Percentiles rank a stretch among this genome's conserved stretches.
Conservation (phyloP, 2,329 filamentous ascomycete species). For the Cordyceps cateniannulata region DNA sequence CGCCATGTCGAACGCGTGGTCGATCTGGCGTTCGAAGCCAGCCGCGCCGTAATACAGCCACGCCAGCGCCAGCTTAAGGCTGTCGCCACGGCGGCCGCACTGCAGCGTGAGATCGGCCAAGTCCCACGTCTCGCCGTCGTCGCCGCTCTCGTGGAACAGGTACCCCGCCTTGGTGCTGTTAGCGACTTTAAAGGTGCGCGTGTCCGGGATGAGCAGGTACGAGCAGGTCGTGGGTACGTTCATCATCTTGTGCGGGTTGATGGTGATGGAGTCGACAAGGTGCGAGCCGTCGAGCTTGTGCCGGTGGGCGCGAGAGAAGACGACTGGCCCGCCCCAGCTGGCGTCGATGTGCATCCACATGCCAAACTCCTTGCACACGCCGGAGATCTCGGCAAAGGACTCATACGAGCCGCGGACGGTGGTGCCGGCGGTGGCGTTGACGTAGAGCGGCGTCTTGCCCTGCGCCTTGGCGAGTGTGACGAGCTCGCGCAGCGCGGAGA, state of each 20-base stretch:
- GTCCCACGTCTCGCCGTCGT: constrained; percentile 66
- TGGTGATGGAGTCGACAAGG: constrained; percentile 72
- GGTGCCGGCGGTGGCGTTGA: constrained; percentile 92
- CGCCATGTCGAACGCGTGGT: constrained; percentile 67
- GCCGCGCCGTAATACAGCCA: constrained; percentile 83
- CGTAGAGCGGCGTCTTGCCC: constrained; percentile 81
- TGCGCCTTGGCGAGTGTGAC: constrained; percentile 55
- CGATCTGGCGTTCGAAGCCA: constrained; percentile 65
- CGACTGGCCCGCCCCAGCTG: constrained; percentile 80
- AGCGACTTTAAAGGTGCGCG: constrained; percentile 69
- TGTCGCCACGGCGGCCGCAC: constrained; percentile 81
- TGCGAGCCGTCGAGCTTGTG: constrained; percentile 63
- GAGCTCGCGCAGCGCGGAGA: constrained; percentile 55
- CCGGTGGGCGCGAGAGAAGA: constrained; percentile 63
- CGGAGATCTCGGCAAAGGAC: constrained; percentile 63
- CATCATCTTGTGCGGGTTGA: constrained; percentile 98
- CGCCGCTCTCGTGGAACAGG: constrained; percentile 57
- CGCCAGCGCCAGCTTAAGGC: constrained; percentile 76
- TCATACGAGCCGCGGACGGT: constrained; percentile 90
- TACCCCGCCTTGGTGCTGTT: constrained; percentile 88
- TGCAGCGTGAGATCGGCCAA: constrained; percentile 89
- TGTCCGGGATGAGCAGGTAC: constrained; percentile 74
- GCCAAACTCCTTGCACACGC: constrained; percentile 62
- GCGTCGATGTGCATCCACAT: constrained; percentile 94
- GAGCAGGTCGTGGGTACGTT: constrained; percentile 85